Conservation (phyloP, 305 asterid species). For the Fraxinus greggii region DNA sequence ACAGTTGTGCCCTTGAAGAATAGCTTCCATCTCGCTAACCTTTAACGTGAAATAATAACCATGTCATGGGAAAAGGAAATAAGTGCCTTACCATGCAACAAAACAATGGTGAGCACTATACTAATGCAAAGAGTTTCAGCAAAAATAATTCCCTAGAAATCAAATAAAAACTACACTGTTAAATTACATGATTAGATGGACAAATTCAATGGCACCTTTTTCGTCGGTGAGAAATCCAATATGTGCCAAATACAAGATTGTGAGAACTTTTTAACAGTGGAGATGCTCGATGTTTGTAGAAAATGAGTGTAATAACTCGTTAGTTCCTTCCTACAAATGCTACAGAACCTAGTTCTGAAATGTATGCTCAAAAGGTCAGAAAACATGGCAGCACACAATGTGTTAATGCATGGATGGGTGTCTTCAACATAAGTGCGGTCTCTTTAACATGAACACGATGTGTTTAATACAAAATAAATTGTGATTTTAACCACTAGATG, state of each 20-base stretch:
- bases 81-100: neutral
- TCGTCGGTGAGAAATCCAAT: neutral
- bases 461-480: neutral
- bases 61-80: neutral
- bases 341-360: neutral
- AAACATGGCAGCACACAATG: neutral
- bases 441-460: neutral
- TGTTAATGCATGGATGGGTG: neutral
- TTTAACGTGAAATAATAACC: slow-evolving; percentile 13
- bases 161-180: neutral
- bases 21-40: slow-evolving; percentile 90
- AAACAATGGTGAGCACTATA: neutral
- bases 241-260: neutral
- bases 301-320: neutral
- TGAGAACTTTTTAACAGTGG: neutral
- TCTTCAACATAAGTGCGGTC: neutral
- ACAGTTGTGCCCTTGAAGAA: slow-evolving; percentile 67
- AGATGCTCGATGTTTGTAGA: neutral
- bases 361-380: neutral
- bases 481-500: neutral
- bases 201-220: neutral
- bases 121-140: neutral
- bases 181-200: neutral
- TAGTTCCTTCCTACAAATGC: neutral
- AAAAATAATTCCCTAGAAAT: neutral